Evolutionary conservation across 768 basidiomycete genomes (phyloP).

Genomic region (Phlebiopsis gigantea): DNA sequence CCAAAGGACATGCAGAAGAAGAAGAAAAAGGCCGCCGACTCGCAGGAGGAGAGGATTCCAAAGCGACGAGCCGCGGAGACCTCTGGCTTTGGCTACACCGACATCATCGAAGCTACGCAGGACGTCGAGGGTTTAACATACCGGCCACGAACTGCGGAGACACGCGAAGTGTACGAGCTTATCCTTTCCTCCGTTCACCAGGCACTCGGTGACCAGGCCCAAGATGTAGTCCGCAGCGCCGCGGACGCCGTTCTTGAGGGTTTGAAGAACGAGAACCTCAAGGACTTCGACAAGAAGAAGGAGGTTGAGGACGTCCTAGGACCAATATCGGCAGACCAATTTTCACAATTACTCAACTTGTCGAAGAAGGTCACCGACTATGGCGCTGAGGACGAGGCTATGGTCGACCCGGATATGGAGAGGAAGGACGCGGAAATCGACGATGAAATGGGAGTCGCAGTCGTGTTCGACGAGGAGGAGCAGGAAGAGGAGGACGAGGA

Average conservation of each 20-base stretch:
- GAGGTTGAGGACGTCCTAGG: constrained; percentile 83
- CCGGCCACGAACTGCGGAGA: constrained; percentile 90
- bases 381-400: constrained; percentile 76
- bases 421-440: constrained; percentile 86
- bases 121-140: constrained; percentile 92
- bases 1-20: constrained; percentile 92
- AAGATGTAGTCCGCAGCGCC: constrained; percentile 92
- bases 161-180: constrained; percentile 89
- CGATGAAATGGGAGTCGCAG: constrained; percentile 95
- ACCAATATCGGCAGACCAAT: constrained; percentile 61
- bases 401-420: constrained; percentile 76
- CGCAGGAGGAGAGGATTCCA: constrained; percentile 51
- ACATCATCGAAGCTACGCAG: constrained; percentile 92
- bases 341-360: constrained; percentile 77
- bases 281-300: constrained; percentile 97
- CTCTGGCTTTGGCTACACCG: constrained; percentile 72
- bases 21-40: constrained; percentile 78
- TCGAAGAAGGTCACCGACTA: constrained; percentile 97
- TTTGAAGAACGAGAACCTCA: constrained; percentile 82
- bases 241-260: constrained; percentile 88
- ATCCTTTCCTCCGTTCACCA: constrained; percentile 81
- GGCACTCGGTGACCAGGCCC: constrained; percentile 88
- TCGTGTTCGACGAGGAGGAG: constrained; percentile 97
- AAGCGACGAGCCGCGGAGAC: constrained; percentile 57
- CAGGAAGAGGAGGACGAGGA: constrained; percentile 90